Evolutionary conservation across 2,329 filamentous ascomycete genomes (phyloP), one percentile per base, ranked within the genome.

Genomic region (Mollisiaceae sp.): DNA sequence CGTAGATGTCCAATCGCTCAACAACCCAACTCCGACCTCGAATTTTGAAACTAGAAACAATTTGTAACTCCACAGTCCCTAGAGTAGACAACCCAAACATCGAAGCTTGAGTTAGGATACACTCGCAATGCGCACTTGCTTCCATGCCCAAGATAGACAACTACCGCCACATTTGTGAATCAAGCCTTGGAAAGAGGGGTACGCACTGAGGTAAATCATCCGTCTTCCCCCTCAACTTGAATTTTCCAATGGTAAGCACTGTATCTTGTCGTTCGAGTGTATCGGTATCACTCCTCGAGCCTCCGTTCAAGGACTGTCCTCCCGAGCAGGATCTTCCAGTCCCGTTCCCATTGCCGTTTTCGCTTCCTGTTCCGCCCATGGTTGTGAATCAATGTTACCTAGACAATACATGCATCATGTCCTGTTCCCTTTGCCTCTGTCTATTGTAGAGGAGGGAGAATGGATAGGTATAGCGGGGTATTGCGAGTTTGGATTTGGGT

Each of bases 131-230:
- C 45, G 11, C 45, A 50, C 20, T 50, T 24, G 45, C 5, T 20
- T 6, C 2, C 5, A 50, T 50, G 2, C n/a, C n/a, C n/a, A 50
- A 14, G 18, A 11, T 20, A 50, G n/a, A 22, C n/a, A 50, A 6
- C 12, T 4, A 24, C 22, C 11, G 45, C 3, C n/a, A 22, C 20
- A 12, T 20, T n/a, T 20, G 20, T 45, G 3, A 20, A 45, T 41
- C 38, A 2, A 3, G 15, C 8, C 38, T 9, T 14, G 32, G 52
- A 32, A 27, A 41, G n/a, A 35, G 45, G 35, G 18, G 22, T 11
- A 70, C 72, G 57, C 70, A 75, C 72, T 76, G 75, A 32, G 75
- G 75, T 57, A 77, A 60, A 67, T 77, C 72, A 70, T 77, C 75
- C 27, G 71, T 74, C 63, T 75, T 68, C 12, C 72, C 75, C 63